Evolutionary conservation across 2,329 filamentous ascomycete genomes (phyloP).

Genomic region (Phyllosticta paracitricarpa): DNA sequence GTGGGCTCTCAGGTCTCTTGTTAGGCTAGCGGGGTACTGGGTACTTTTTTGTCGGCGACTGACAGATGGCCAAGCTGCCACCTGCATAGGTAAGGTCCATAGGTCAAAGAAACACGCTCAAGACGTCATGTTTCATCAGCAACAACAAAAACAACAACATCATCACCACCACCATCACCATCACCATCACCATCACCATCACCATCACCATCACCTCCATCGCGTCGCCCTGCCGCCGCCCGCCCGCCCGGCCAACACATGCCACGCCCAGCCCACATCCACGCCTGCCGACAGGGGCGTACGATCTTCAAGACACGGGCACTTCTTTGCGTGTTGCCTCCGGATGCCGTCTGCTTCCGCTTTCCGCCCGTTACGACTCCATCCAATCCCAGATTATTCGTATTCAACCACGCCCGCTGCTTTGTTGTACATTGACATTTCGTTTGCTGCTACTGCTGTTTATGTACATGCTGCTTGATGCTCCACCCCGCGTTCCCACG

Average conservation of each 20-base stretch:
- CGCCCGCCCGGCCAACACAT: not conserved
- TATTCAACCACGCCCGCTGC: not conserved
- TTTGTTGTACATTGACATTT: not conserved
- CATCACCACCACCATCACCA: not conserved
- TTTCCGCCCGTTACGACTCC: not conserved
- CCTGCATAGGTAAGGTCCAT: not conserved
- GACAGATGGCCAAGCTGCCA: not conserved
- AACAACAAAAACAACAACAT: not conserved
- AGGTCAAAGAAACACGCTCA: not conserved
- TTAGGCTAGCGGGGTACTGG: conserved; percentile 5
- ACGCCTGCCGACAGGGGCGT: not conserved
- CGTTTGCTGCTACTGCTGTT: not conserved
- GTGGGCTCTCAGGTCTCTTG: not conserved
- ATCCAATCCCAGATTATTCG: not conserved
- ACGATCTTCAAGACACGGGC: not conserved
- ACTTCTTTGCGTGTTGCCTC: not conserved
- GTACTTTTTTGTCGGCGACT: not conserved
- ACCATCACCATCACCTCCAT: not conserved
- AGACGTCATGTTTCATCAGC: not conserved
- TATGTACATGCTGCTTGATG: not conserved
- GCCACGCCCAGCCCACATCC: not conserved
- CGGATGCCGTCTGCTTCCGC: not conserved
- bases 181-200: not conserved
- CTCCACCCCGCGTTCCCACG: not conserved
- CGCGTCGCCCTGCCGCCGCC: not conserved